Evolutionary conservation across 1,139 yeast species (phyloP).

Genomic region (Scheffersomyces illinoinensis): DNA sequence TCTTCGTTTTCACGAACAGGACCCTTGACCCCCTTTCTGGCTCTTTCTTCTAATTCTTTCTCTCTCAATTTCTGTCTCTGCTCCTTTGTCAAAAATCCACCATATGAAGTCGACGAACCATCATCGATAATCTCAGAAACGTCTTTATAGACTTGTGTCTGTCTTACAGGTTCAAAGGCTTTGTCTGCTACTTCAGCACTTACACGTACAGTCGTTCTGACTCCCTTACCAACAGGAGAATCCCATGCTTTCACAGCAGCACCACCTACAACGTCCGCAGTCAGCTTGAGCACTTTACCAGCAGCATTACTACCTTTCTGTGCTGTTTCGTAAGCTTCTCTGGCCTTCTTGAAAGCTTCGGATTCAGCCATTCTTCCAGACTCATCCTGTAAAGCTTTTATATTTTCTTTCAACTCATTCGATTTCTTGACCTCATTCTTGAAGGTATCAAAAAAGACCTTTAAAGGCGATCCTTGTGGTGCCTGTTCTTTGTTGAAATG

Average conservation of each 20-base stretch:
- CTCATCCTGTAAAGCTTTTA: constrained; percentile 94
- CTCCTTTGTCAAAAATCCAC: constrained; percentile 89
- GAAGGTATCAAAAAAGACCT: constrained; percentile 92
- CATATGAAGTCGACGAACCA: constrained; percentile 84
- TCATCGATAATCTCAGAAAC: constrained; percentile 89
- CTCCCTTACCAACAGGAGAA: constrained; percentile 85
- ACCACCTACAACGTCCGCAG: constrained; percentile 92
- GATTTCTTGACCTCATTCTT: constrained; percentile 88
- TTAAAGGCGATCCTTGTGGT: constrained; percentile 70
- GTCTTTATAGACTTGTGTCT: constrained; percentile 87
- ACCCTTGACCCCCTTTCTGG: constrained; percentile 45
- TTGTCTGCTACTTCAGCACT: constrained; percentile 85
- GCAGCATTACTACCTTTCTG: constrained; percentile 80
- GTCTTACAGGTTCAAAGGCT: constrained; percentile 90
- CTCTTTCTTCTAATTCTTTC: constrained; percentile 50
- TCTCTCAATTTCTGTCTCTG: constrained; percentile 76
- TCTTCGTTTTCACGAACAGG: constrained; percentile 77
- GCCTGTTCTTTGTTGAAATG: constrained; percentile 19
- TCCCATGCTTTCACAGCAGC: constrained; percentile 97
- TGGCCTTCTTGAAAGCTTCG: constrained; percentile 90
- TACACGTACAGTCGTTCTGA: constrained; percentile 75
- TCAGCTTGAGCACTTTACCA: constrained; percentile 79
- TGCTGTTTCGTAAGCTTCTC: constrained; percentile 88
- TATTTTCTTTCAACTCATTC: constrained; percentile 84
- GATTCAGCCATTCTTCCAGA: constrained; percentile 94